These are phyloP conservation scores for Tylopilus sp. DNA, from an alignment of 1,284 basidiomycete species.

Conservation along the genomic window DNA sequence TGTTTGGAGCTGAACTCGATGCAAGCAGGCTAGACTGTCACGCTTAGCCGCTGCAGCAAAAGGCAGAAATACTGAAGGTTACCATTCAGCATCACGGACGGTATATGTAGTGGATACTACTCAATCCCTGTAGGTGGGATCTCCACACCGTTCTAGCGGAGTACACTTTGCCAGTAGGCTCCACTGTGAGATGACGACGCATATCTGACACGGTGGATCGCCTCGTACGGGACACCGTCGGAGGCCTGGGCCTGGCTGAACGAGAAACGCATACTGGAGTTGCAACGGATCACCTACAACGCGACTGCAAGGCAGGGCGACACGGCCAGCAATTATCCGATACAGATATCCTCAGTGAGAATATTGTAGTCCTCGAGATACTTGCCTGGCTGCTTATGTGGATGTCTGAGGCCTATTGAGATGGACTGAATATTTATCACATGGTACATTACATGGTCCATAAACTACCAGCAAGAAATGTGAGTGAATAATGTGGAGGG, in stretches of 20 bases:
- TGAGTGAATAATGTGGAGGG: too few relatives aligned
- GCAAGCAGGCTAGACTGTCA: too few relatives aligned
- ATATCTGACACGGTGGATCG: slow-evolving; percentile 61
- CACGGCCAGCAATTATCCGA: slow-evolving; percentile 52
- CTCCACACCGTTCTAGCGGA: slow-evolving; percentile 59
- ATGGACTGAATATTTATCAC: too few relatives aligned
- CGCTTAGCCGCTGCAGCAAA: too few relatives aligned
- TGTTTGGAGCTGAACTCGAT: slow-evolving; percentile 10
- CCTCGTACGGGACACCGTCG: slow-evolving; percentile 46
- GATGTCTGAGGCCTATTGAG: too few relatives aligned
- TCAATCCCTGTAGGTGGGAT: slow-evolving; percentile 44
- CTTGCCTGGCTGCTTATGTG: too few relatives aligned
- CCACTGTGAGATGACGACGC: slow-evolving; percentile 56
- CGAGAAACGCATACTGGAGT: slow-evolving; percentile 52
- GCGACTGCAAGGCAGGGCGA: slow-evolving; percentile 49
- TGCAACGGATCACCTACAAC: slow-evolving; percentile 44
- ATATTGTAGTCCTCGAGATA: too few relatives aligned
- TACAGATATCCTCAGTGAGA: slow-evolving; percentile 70
- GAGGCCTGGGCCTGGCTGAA: slow-evolving; percentile 53
- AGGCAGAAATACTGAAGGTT: too few relatives aligned
- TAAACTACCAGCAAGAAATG: too few relatives aligned
- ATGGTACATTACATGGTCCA: too few relatives aligned
- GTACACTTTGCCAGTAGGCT: slow-evolving; percentile 62
- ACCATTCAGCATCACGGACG: too few relatives aligned
- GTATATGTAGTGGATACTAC: too few relatives aligned